These are phyloP conservation scores for Lentinula sp. DNA, from an alignment of 768 basidiomycete species.

Conservation along the genomic window DNA sequence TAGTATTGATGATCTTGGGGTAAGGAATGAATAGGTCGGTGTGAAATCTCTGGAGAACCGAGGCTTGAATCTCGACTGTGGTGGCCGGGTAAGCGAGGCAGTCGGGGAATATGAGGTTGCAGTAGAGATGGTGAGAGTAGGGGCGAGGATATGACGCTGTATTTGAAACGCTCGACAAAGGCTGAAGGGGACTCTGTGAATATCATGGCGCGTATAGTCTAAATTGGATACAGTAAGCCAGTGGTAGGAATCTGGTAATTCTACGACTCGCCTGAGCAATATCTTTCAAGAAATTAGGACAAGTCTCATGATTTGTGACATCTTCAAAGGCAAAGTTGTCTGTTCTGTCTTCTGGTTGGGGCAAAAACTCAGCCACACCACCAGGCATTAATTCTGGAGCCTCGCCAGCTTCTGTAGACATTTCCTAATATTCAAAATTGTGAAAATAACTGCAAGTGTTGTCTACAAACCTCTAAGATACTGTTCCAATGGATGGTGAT, in stretches of 20 bases:
- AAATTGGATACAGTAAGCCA: constrained; percentile 6
- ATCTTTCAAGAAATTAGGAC: constrained; percentile 27
- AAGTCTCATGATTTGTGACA: constrained; percentile 22
- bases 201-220: constrained; percentile 7
- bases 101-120: constrained; percentile 24
- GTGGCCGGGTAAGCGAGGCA: constrained; percentile 41
- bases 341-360: constrained; percentile 30
- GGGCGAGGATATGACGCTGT: constrained; percentile 76
- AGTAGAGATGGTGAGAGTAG: constrained; percentile 57
- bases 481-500: constrained; percentile 69
- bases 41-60: constrained; percentile 17
- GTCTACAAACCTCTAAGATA: constrained; percentile 56
- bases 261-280: constrained; percentile 32
- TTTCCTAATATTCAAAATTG: constrained; percentile 1
- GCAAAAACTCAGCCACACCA: constrained; percentile 28
- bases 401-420: constrained; percentile 53
- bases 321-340: constrained; percentile 22
- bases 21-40: constrained; percentile 15
- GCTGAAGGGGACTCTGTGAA: constrained; percentile 32
- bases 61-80: constrained; percentile 40
- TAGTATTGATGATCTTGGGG: constrained; percentile 32
- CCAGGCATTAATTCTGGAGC: constrained; percentile 53
- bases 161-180: constrained; percentile 79
- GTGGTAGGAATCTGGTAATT: not conserved
- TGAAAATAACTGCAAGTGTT: not conserved